Conservation (phyloP, 176 grass and related monocot genomes). For the Cenchrus purpureus region DNA sequence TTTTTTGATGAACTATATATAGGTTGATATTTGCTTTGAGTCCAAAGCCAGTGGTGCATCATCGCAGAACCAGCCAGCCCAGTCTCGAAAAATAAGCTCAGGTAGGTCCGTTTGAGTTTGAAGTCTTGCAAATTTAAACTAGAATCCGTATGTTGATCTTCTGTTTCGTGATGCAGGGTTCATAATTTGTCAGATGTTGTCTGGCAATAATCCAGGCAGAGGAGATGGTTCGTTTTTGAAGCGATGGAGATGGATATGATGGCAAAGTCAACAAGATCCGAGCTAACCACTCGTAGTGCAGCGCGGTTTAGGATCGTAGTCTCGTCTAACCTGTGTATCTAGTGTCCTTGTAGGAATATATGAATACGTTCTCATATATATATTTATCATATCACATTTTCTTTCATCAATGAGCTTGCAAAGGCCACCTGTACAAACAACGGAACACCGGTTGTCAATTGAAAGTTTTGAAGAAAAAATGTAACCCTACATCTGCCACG, state of each 20-base stretch:
- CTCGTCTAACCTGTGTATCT: not conserved
- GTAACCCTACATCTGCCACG: too few species aligned
- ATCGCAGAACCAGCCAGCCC: not conserved
- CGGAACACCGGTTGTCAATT: too few species aligned
- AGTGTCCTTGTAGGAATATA: not conserved
- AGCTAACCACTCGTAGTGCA: not conserved
- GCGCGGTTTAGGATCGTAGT: not conserved
- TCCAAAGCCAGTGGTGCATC: not conserved
- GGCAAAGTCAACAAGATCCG: not conserved
- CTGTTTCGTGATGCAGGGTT: conserved; percentile 13
- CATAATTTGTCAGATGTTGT: not conserved
- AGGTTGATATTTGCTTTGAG: not conserved
- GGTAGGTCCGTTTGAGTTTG: conserved; percentile 28
- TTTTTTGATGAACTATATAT: not conserved
- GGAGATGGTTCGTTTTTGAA: not conserved
- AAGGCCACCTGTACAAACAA: too few species aligned
- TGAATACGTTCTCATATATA: not conserved
- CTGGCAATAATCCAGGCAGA: not conserved
- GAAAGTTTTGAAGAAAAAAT: too few species aligned
- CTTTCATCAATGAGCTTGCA: too few species aligned
- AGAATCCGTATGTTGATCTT: not conserved
- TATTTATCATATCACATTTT: too few species aligned
- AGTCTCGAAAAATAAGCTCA: not conserved
- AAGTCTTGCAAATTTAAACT: not conserved
- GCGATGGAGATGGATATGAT: not conserved